These are phyloP conservation scores for Plectosphaerella sp. DNA, from an alignment of 2,329 filamentous ascomycete species.

Conservation along the genomic window DNA sequence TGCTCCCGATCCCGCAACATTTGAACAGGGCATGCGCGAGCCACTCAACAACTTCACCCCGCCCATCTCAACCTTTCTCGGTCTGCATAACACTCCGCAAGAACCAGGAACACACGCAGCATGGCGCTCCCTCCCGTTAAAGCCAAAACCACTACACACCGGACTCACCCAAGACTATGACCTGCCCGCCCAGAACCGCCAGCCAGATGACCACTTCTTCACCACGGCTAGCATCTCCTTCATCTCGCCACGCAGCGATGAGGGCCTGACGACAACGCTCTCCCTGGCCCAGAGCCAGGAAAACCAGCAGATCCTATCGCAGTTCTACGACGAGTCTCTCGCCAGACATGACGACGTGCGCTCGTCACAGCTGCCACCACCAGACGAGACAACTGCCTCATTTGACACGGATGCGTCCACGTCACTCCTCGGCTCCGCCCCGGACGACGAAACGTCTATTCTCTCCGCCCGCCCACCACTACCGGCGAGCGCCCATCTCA, in stretches of 20 bases:
- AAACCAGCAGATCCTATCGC: slow-evolving; percentile 34
- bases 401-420: slow-evolving; percentile 19
- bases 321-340: slow-evolving; percentile 78
- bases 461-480: slow-evolving; percentile 17
- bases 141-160: slow-evolving; percentile 39
- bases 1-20: slow-evolving; percentile 23
- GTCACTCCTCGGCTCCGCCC: slow-evolving; percentile 31
- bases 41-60: slow-evolving; percentile 17
- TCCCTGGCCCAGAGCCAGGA: slow-evolving; percentile 2
- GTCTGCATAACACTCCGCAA: not conserved
- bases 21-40: slow-evolving; percentile 22
- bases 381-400: not conserved
- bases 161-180: slow-evolving; percentile 48
- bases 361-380: slow-evolving; percentile 51
- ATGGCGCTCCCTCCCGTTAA: slow-evolving; percentile 53
- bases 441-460: slow-evolving; percentile 17
- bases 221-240: slow-evolving; percentile 36
- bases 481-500: slow-evolving; percentile 38
- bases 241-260: slow-evolving; percentile 8
- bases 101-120: slow-evolving; percentile 20
- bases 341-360: slow-evolving; percentile 61
- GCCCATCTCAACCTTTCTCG: slow-evolving; percentile 13
- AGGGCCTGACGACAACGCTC: slow-evolving; percentile 7
- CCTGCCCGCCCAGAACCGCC: slow-evolving; percentile 13
- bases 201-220: slow-evolving; percentile 39